Base-by-base conservation (phyloP, 306 rosid species). In the Inga leiocalycina region DNA sequence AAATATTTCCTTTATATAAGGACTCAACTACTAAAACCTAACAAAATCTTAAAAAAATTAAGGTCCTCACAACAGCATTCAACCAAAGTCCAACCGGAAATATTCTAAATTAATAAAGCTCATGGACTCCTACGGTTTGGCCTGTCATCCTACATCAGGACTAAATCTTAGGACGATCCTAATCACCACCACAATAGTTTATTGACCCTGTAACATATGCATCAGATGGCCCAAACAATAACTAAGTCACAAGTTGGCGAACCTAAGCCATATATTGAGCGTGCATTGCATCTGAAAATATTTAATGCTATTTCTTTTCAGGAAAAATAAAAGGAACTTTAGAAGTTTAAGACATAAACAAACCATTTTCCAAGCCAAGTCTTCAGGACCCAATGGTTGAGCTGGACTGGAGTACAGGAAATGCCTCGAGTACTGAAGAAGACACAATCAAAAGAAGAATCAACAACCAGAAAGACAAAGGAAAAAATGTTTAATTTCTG, bases 331-430 rank as follows among this genome's bases (percentile, higher is more conserved):
- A 34, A 49, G 80, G 62, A 77, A 74, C 27, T 34, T 61, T 48
- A 37, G 30, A 49, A 62, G 74, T 6, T 84, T 71, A 66, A 81
- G 78, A 81, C 52, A 62, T 80, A 10, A 30, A 82, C 94, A 52
- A 87, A 96, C 99, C 99, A 96, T 93, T 92, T 89, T 92, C 99
- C 99, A 96, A 78, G 81, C 94, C 90, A 96, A 87, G 87, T 96
- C 98, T 92, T 93, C 99, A 19, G 98, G 94, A 84, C 99, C 99
- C 93, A 96, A 80, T 2, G 94, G 95, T 88, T 89, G 97, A 81
- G 99, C 97, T 44, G 99, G 99, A 86, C 86, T 90, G 57, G 98
- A 93, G 81, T 88, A 96, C 74, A 96, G 76, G 86, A 96, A 93
- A 87, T 96, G 98, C 84, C 93, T 92, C 0, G 98, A 90, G 81